Conservation (phyloP, 2,329 filamentous ascomycete genomes). For the Alternaria infectoria region DNA sequence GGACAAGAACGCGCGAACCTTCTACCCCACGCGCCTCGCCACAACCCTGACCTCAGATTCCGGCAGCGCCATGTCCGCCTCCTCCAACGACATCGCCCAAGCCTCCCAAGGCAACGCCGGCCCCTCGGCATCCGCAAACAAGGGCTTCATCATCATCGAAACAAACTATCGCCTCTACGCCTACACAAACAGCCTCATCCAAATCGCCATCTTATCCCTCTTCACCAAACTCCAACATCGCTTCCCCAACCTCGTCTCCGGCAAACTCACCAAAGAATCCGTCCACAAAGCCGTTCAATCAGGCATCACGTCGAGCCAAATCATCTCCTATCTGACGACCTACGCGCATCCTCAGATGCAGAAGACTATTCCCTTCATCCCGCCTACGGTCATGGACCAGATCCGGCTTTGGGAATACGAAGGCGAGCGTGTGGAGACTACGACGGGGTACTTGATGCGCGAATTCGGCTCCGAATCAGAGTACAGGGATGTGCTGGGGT, state of each 20-base stretch:
- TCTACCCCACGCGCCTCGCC: conserved; percentile 91
- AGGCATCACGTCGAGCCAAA: conserved; percentile 94
- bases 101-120: conserved; percentile 12
- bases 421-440: conserved; percentile 89
- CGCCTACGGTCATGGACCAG: conserved; percentile 96
- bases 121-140: conserved; percentile 48
- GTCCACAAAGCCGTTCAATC: conserved; percentile 85
- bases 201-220: conserved; percentile 90
- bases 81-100: conserved; percentile 65
- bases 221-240: conserved; percentile 88
- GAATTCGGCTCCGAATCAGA: conserved; percentile 78
- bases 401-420: conserved; percentile 98
- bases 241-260: conserved; percentile 92
- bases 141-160: conserved; percentile 92
- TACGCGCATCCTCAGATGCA: conserved; percentile 96
- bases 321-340: conserved; percentile 88
- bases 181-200: conserved; percentile 90
- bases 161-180: conserved; percentile 98
- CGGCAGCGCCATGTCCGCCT: conserved; percentile 46
- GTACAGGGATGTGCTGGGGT: conserved; percentile 71
- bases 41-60: conserved; percentile 87
- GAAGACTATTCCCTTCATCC: conserved; percentile 76
- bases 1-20: conserved; percentile 55
- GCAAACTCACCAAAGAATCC: conserved; percentile 86
- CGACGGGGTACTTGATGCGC: conserved; percentile 83